Base-by-base conservation (phyloP, 306 rosid species). In the Pyrus betulifolia region DNA sequence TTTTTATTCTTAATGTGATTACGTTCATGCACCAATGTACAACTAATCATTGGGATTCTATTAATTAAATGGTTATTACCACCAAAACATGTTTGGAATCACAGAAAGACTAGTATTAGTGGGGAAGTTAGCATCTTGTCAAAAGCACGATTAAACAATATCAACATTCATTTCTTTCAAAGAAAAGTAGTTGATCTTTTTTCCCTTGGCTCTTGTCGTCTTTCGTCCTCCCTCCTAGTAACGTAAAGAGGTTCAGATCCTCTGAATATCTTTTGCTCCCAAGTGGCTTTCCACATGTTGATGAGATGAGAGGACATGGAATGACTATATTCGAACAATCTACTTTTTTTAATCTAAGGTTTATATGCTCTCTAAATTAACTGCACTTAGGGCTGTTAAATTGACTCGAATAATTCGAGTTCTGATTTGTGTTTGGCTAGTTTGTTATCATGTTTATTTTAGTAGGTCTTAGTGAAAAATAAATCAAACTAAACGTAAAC, bases 11-110 rank as follows among this genome's bases (percentile, higher is more conserved):
- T 64, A 4, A 61, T 45, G n/a, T 62, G n/a, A 74, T 62, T 62
- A 44, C 28, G 67, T 62, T 74, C 78, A 74, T 62, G 78, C 70
- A 74, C 78, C 78, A 28, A 21, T 61, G 60, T 2, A 2, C 30
- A 61, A 45, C 70, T 74, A 74, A 74, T 74, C 70, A 74, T 74
- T 74, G 45, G 67, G n/a, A 19, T 17, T 74, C 46, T 45, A 42
- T 18, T 45, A 28, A 25, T 59, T 42, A 33, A 54, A 15, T 62
- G 15, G 38, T 30, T 4, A 65, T 35, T 9, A 25, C 44, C 77
- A 74, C 44, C 77, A 74, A 59, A 60, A 12, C 17, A 27, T 27
- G 70, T 19, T 51, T 22, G 46, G 59, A 44, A 19, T 33, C 57
- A 73, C 57, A 35, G 35, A 28, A 61, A 58, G 68, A 28, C 13